phyloP scores from a whole-genome alignment of 2,329 filamentous ascomycete species.

The Aspergillus persii region DNA sequence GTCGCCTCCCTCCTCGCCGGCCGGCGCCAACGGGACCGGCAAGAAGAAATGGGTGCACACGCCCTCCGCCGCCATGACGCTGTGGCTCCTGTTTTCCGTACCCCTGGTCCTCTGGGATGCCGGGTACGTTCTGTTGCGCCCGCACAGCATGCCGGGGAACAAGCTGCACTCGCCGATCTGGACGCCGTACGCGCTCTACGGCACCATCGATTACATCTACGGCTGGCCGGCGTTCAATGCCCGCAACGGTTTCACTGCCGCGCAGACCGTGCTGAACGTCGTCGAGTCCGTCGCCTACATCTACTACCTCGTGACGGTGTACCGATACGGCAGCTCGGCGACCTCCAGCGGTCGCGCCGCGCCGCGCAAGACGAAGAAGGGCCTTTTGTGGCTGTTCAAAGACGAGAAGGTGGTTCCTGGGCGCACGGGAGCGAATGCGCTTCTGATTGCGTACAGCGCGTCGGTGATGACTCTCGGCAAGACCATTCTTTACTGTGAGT shows the following conservation, averaged over 20 bases:
- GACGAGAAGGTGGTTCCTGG: conserved; percentile 54
- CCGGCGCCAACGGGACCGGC: conserved; percentile 10
- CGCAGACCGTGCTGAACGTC: conserved; percentile 68
- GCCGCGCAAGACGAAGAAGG: conserved; percentile 29
- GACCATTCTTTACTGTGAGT: conserved; percentile 65
- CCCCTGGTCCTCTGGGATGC: conserved; percentile 81
- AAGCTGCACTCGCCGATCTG: conserved; percentile 69
- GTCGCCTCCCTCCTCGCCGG: conserved; percentile 26
- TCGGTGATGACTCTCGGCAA: conserved; percentile 66
- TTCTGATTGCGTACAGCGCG: conserved; percentile 58
- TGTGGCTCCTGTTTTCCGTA: conserved; percentile 73
- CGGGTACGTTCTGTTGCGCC: conserved; percentile 74
- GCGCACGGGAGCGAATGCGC: conserved; percentile 52
- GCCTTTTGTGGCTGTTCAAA: conserved; percentile 44
- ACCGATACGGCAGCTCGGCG: conserved; percentile 38
- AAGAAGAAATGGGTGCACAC: conserved; percentile 55
- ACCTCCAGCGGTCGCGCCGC: conserved; percentile 16
- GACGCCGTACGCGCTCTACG: conserved; percentile 77
- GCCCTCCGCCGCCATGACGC: conserved; percentile 57
- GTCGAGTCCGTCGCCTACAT: conserved; percentile 66
- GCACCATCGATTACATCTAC: conserved; percentile 75
- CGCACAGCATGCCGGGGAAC: conserved; percentile 78
- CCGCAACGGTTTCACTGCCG: conserved; percentile 71
- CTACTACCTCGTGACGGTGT: conserved; percentile 59
- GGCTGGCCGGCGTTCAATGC: conserved; percentile 69